phyloP scores from a whole-genome alignment of 2,329 filamentous ascomycete genomes.

The Apiospora aurea region DNA sequence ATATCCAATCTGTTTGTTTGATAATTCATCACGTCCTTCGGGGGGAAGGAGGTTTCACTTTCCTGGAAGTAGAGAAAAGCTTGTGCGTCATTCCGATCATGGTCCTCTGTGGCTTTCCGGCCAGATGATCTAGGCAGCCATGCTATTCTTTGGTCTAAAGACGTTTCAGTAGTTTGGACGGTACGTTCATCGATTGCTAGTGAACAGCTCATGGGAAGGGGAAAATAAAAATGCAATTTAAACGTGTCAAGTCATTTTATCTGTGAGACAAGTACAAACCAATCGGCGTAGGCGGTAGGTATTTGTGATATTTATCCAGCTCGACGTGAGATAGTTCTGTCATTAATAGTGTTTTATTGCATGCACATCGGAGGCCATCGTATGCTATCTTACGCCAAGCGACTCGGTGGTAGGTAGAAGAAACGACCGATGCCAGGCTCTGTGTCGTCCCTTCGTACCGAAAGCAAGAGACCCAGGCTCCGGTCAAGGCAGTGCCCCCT shows the following conservation, averaged over 20 bases:
- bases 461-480: not conserved
- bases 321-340: not conserved
- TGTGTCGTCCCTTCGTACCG: not conserved
- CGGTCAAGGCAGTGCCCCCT: not conserved
- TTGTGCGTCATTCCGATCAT: slow-evolving; percentile 4
- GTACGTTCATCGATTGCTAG: not conserved
- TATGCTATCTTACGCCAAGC: not conserved
- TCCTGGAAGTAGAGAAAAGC: slow-evolving; percentile 3
- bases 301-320: not conserved
- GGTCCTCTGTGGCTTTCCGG: not conserved
- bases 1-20: slow-evolving; percentile 10
- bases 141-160: not conserved
- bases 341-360: not conserved
- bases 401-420: not conserved
- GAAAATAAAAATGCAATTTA: slow-evolving; percentile 22
- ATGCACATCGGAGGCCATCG: not conserved
- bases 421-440: not conserved
- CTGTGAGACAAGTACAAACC: not conserved
- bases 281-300: not conserved
- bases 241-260: not conserved
- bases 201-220: slow-evolving; percentile 6
- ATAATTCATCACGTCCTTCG: not conserved
- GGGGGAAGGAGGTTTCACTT: not conserved
- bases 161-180: slow-evolving; percentile 7
- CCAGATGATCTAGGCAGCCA: slow-evolving; percentile 5